Base-by-base conservation (phyloP, 371 early-diverging fungal genomes). In the Apophysomyces elegans region DNA sequence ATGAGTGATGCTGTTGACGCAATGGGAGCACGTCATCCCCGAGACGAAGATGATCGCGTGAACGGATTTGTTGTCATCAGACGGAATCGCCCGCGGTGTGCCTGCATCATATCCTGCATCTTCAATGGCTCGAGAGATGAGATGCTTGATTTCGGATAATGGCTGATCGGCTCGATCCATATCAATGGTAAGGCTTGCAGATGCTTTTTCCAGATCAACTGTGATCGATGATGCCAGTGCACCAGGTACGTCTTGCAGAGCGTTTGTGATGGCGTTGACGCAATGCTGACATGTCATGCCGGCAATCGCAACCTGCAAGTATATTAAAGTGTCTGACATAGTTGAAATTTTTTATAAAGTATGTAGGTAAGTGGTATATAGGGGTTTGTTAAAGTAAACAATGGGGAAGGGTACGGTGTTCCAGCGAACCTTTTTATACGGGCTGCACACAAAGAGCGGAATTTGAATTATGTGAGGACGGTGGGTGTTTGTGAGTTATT, bases 11-110 rank as follows among this genome's bases (percentile, higher is more conserved):
- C 88, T 84, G 9, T 87, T 83, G 62, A 90, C 89, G 65, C 95
- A 95, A 45, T 91, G 89, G 1, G 93, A 85, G 64, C 95, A 95
- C 4, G 95, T 93, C 95, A 96, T 94, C 41, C 96, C 91, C 58
- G 79, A 63, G 70, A 81, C 79, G 58, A 36, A 60, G 16, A 89
- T 62, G 18, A 67, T 70, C n/a, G 75, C 75, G 62, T 73, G 74
- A 38, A 56, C 35, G 18, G 35, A 39, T 0, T 56, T 58, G n/a
- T 14, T 45, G 16, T 11, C 46, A 43, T n/a, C 46, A 7, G 12
- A 32, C 21, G 47, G 0, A 26, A 44, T 18, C 2, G 32, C 2
- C 5, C 63, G 50, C 16, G 61, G 56, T 18, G 61, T 57, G 38
- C 70, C 68, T 16, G 68, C 50, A 54, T 77, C 81, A 58, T 80